Base-by-base conservation (phyloP, 1,139 yeast species). In the Hanseniaspora gamundiae region DNA sequence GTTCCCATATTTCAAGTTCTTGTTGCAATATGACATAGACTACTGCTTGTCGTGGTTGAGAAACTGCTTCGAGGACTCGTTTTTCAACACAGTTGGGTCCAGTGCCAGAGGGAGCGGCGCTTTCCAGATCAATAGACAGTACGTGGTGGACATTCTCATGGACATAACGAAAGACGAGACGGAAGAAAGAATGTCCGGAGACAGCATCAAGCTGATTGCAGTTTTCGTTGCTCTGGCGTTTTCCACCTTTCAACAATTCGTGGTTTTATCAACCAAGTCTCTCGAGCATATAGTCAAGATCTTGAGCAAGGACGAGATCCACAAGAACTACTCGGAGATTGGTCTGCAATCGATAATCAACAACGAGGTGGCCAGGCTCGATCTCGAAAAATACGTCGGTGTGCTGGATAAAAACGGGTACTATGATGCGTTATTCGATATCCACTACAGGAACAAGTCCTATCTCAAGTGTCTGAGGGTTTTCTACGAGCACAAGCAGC, bases 161-260 rank as follows among this genome's bases (percentile, higher is more conserved):
- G 59, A 56, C 39, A 45, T 53, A 7, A 36, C 54, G 46, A 39
- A 55, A 19, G 22, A 17, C 3, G 36, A 31, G 10, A 3, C 21
- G n/a, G 11, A 19, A 13, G 10, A 19, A 13, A 10, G 10, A 9
- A 10, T 33, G 13, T 46, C 35, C 26, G 44, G 40, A 42, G 63
- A 58, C 39, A 44, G 52, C 16, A 52, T 56, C 20, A 41, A 41
- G 24, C 71, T 71, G 46, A 61, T 84, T 45, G 71, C 83, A 14
- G 72, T 84, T 6, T 87, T 87, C 54, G 64, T 87, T 27, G 83
- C 86, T 0, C 59, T 88, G 44, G 85, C 83, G 56, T 76, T 79
- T 49, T 79, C 95, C 2, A 86, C 86, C 58, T 87, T 81, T 56
- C 68, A 76, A 2, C 95, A 87, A 59, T 86, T 81, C 50, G 69